These are phyloP conservation scores for Phytophthora crassamura DNA, from an alignment of 352 stramenopile species.

Conservation along the genomic window DNA sequence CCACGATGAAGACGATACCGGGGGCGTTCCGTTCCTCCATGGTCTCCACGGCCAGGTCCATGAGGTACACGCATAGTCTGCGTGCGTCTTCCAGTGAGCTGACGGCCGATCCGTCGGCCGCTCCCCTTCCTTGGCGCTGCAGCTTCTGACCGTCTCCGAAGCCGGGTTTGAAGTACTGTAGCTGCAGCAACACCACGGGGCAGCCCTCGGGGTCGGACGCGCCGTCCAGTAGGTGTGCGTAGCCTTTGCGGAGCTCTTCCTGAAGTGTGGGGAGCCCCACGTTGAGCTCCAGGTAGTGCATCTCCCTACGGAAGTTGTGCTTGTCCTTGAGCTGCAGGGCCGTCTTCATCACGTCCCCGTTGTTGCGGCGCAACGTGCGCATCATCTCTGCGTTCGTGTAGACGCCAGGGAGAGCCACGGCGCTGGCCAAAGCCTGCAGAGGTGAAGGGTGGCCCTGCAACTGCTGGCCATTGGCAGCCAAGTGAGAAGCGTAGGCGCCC, in stretches of 20 bases:
- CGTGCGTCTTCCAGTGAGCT: slow-evolving; percentile 75
- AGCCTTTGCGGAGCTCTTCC: slow-evolving; percentile 75
- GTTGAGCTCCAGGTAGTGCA: slow-evolving; percentile 67
- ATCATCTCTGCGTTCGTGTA: slow-evolving; percentile 62
- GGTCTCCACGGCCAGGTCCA: slow-evolving; percentile 73
- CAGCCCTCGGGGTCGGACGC: slow-evolving; percentile 57
- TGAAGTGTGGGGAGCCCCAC: slow-evolving; percentile 67
- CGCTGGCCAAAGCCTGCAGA: slow-evolving; percentile 71
- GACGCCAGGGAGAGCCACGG: slow-evolving; percentile 67
- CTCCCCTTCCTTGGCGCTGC: slow-evolving; percentile 57
- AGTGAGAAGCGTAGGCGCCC: slow-evolving; percentile 44
- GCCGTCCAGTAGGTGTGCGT: slow-evolving; percentile 73
- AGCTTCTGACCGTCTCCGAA: slow-evolving; percentile 64
- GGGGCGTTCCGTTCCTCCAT: slow-evolving; percentile 73
- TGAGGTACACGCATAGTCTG: slow-evolving; percentile 75
- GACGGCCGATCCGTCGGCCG: slow-evolving; percentile 55
- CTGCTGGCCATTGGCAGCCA: slow-evolving; percentile 30
- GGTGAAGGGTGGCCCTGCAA: slow-evolving; percentile 41
- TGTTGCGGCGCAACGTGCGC: slow-evolving; percentile 68
- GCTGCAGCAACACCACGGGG: slow-evolving; percentile 64
- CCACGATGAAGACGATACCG: slow-evolving; percentile 75
- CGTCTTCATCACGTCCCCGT: slow-evolving; percentile 71
- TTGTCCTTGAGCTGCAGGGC: slow-evolving; percentile 79
- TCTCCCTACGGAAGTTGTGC: slow-evolving; percentile 51
- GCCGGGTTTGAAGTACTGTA: slow-evolving; percentile 69